Evolutionary conservation across 1,284 basidiomycete genomes (phyloP).

Genomic region (Peniophora sp.): DNA sequence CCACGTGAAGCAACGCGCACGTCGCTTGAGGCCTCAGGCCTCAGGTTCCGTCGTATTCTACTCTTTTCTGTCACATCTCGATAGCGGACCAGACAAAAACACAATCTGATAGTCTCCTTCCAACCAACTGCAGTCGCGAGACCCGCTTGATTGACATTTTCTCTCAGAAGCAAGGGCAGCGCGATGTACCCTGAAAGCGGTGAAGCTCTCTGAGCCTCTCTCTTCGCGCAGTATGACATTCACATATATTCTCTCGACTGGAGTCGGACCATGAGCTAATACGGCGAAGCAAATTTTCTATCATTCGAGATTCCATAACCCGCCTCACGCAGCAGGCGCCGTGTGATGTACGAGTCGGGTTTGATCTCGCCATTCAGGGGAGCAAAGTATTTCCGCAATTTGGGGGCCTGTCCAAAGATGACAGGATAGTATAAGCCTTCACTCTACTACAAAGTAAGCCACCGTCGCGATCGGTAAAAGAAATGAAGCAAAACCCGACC

Average conservation of each 20-base stretch:
- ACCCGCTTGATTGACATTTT: no score
- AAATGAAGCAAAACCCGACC: conserved; percentile 23
- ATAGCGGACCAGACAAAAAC: no score
- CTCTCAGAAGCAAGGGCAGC: no score
- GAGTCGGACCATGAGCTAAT: not conserved
- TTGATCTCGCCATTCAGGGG: conserved; percentile 59
- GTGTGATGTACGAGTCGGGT: conserved; percentile 37
- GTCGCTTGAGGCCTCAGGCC: conserved; percentile 1
- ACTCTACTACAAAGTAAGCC: conserved; percentile 21
- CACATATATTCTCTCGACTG: no score
- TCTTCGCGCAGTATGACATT: no score
- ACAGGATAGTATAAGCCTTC: conserved; percentile 46
- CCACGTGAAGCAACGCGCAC: no score
- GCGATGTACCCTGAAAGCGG: no score
- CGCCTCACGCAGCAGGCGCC: conserved; percentile 32
- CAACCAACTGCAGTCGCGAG: no score
- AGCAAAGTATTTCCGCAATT: conserved; percentile 45
- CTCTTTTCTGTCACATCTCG: no score
- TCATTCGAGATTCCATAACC: conserved; percentile 25
- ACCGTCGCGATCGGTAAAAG: conserved; percentile 7
- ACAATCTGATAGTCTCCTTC: no score
- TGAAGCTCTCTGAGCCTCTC: no score
- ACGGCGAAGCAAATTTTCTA: conserved; percentile 2
- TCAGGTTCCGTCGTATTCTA: conserved; percentile 2
- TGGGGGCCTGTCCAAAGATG: conserved; percentile 25